These are phyloP conservation scores for Lolium perenne DNA, from an alignment of 176 grass and related monocot genomes.

Conservation along the genomic window DNA sequence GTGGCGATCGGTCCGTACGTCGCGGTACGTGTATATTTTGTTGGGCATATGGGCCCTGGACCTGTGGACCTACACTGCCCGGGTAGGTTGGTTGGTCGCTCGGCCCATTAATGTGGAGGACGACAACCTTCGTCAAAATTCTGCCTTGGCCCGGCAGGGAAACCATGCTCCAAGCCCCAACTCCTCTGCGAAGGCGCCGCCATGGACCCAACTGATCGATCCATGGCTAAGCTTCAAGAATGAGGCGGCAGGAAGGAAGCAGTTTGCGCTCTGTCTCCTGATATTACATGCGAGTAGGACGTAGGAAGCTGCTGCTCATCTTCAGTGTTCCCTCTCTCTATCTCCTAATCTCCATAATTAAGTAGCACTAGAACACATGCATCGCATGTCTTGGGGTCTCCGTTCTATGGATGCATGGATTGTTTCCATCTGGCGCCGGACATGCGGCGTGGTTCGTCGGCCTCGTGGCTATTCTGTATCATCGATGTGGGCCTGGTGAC, in stretches of 20 bases:
- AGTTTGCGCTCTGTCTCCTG: not conserved
- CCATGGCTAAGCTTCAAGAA: not conserved
- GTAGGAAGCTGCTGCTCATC: not conserved
- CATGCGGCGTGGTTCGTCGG: no score
- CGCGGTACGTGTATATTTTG: not conserved
- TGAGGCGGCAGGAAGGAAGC: not conserved
- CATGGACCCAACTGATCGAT: not conserved
- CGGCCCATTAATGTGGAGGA: not conserved
- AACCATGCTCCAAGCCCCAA: not conserved
- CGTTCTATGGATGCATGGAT: no score
- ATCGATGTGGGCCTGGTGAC: no score
- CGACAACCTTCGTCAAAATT: not conserved
- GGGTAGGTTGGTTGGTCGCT: not conserved
- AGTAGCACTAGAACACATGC: not conserved
- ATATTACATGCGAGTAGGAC: not conserved
- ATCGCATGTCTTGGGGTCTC: not conserved
- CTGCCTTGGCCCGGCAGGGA: not conserved
- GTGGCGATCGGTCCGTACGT: not conserved
- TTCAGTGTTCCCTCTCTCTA: not conserved
- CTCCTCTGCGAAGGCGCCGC: constrained; percentile 27
- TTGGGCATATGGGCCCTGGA: not conserved
- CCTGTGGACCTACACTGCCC: not conserved
- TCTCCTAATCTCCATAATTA: no score
- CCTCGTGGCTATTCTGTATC: no score
- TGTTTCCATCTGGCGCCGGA: no score